Base-by-base conservation (phyloP, 768 basidiomycete genomes). In the Panus rudis region DNA sequence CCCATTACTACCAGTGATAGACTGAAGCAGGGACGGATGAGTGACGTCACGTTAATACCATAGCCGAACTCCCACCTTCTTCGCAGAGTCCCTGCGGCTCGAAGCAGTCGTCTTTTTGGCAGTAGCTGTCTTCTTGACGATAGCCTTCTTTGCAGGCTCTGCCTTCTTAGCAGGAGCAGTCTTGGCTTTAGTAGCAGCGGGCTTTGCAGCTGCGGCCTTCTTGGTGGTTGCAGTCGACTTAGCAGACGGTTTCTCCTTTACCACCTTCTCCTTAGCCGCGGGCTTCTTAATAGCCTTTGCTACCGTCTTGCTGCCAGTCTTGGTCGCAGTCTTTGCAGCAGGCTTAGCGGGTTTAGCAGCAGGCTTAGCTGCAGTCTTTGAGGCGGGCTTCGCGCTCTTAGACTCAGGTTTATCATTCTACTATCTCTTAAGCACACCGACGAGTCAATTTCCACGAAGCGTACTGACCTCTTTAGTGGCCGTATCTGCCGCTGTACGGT, bases 401-500 rank as follows among this genome's bases (percentile, higher is more conserved):
- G 63, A 48, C 21, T 61, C 58, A 17, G 63, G 65, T 44, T 63
- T 60, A 60, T 74, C 65, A 60, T 61, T 20, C n/a, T n/a, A n/a
- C n/a, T n/a, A 61, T 52, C 41, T 43, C 41, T 41, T 32, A 48
- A 33, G 32, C 19, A 14, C 28, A 50, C 40, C 20, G 34, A 48
- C 41, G 24, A 32, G 4, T 19, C 17, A 35, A 23, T 28, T 37
- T n/a, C n/a, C 13, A 35, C 24, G 34, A 46, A 42, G 38, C 3
- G 22, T 21, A 62, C 70, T 61, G 55, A 79, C 76, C 73, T 79
- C 76, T 58, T 79, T 79, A n/a, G 73, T 68, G 41, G 76, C 75
- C 49, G 45, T 57, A 45, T 76, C 79, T n/a, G 66, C 55, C 27
- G 70, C 67, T n/a, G n/a, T n/a, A 52, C 70, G 67, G 24, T 51